These are phyloP conservation scores for Monilinia fructigena DNA, from an alignment of 2,329 filamentous ascomycete genomes.

Conservation along the genomic window DNA sequence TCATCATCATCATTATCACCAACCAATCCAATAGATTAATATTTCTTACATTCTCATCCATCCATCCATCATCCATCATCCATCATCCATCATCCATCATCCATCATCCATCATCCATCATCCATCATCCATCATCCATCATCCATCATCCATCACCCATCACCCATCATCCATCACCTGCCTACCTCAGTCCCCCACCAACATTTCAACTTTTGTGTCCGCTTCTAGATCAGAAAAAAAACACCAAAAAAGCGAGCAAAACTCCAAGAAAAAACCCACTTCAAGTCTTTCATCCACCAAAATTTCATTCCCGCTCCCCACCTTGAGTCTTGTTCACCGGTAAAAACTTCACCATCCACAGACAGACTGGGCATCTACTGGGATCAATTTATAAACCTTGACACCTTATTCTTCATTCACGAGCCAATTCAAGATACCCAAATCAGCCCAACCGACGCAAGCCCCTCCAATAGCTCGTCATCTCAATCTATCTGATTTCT, in stretches of 20 bases:
- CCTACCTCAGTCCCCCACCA: background rate
- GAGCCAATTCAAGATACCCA: conserved; percentile 24
- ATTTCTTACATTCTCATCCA: no score
- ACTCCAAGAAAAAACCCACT: conserved; percentile 6
- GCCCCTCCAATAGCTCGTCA: conserved; percentile 21
- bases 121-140: no score
- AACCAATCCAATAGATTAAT: no score
- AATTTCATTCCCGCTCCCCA: conserved; percentile 16
- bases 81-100: no score
- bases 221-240: conserved; percentile 4
- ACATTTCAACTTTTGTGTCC: conserved; percentile 6
- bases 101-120: no score
- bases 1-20: no score
- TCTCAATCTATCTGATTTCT: conserved; percentile 8
- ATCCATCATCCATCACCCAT: no score
- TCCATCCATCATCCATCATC: no score
- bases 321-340: conserved; percentile 8
- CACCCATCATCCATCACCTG: no score
- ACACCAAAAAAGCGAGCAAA: background rate
- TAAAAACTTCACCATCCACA: background rate
- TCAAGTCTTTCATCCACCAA: background rate
- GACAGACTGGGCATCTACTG: conserved; percentile 8
- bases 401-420: conserved; percentile 11
- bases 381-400: conserved; percentile 4
- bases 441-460: conserved; percentile 23